Base-by-base conservation (phyloP, 2,329 filamentous ascomycete genomes). In the Exophiala alcalophila region DNA sequence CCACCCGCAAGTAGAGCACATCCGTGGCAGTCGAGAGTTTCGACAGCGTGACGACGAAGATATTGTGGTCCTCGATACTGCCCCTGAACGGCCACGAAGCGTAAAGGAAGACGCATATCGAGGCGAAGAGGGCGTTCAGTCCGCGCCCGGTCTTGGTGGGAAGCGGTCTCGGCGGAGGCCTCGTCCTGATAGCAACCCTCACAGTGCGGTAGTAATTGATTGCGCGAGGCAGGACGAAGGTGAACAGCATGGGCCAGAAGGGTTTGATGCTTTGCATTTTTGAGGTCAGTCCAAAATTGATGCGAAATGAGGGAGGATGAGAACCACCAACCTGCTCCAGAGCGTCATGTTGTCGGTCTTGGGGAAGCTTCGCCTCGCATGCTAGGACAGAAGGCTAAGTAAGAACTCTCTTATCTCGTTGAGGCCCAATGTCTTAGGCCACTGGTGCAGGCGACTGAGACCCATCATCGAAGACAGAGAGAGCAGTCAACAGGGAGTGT, bases 21-120 rank as follows among this genome's bases (percentile, higher is more conserved):
- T 91, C 86, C 28, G 79, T 83, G n/a, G 88, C 82, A 28, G 86
- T 91, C 58, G 89, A 85, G 12, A 97, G 79, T 23, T 90, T 86
- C 36, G 87, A 92, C 43, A 81, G 73, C 1, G 91, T 96, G 12
- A 72, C 65, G 20, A 65, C 60, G 72, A 97, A 95, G 63, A 97
- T 71, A 67, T 96, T 96, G 61, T 87, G 81, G 29, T 47, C 46
- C 23, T 20, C 57, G 49, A 44, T 15, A 3, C 39, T 39, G 18
- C 43, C 46, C 11, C 18, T 55, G 40, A 27, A 62, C 60, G 16
- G 66, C 58, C 52, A 62, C 57, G 84, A 81, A 45, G 79, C 74
- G 45, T 81, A 57, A 37, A 86, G 64, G 54, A 73, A 76, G 44
- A 74, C 49, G 30, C 72, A 53, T 31, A 71, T 71, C 50, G 72